phyloP scores from a whole-genome alignment of 1,284 basidiomycete species.

The Irpex lacteus region DNA sequence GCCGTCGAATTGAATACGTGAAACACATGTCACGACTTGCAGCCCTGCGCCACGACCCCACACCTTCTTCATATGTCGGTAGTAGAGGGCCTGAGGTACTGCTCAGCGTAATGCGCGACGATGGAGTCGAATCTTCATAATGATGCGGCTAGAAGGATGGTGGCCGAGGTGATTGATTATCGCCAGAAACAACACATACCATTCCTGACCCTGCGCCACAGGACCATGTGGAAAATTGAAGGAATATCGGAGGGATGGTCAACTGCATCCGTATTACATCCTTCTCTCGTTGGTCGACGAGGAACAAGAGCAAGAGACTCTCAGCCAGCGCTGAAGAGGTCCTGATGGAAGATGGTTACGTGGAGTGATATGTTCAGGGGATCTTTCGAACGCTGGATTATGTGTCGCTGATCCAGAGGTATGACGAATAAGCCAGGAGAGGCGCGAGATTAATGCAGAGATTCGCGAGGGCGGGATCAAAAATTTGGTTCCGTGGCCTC shows the following conservation, averaged over 20 bases:
- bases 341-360: neutral
- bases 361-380: neutral
- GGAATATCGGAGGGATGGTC: neutral
- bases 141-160: neutral
- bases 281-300: neutral
- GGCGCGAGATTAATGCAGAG: neutral
- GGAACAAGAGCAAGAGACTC: neutral
- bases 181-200: neutral
- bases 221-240: neutral
- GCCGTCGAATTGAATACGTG: neutral
- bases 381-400: neutral
- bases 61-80: neutral
- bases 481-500: neutral
- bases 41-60: neutral
- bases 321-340: neutral
- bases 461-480: neutral
- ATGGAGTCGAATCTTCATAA: neutral
- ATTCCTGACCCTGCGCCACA: neutral
- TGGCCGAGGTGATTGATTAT: neutral
- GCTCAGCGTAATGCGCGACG: neutral
- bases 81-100: neutral
- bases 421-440: neutral
- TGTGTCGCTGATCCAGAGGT: neutral
- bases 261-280: neutral
- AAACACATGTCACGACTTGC: neutral